Base-by-base conservation (phyloP, 805 yeast species). In the Schwanniomyces vanrijiae region DNA sequence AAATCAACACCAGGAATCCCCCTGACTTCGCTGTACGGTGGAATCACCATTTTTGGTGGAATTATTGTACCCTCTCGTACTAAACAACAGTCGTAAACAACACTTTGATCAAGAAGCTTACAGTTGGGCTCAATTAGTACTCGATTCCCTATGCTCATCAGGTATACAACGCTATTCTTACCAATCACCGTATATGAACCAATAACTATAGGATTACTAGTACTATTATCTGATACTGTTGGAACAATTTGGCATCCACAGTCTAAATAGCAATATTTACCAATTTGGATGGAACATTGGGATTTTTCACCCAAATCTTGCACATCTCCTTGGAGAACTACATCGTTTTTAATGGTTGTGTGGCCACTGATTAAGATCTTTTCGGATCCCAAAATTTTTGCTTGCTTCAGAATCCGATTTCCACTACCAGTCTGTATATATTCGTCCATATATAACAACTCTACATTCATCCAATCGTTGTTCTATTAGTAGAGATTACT, bases 341-440 rank as follows among this genome's bases (percentile, higher is more conserved):
- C 75, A 9, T 66, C 54, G 0, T 62, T 62, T 21, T 64, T 58
- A 4, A 81, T 67, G 4, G 81, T 74, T 22, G 79, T 62, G 53
- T 76, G 65, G 0, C 83, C 84, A 11, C 68, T 66, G 18, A 82
- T 70, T 25, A 69, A 58, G 13, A 82, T 78, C 20, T 63, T 60
- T 7, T 69, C 61, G 0, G 81, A 61, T 2, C 79, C 80, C 2
- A 56, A 57, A 38, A 81, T 70, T n/a, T 46, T 38, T 2, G 84
- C 78, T 2, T 56, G 48, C 43, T 64, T 66, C 39, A 81, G 73
- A 26, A 82, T 76, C 33, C 81, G 62, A 54, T 77, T 80, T 1
- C 83, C 82, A 2, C 77, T 68, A 3, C 69, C 55, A 0, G 86
- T 81, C 49, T 79, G 82, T 3, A 77, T 63, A 78, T 78, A 77